A percentile compares a stretch with the other conserved stretches of the same genome.
Evolutionary conservation across 768 basidiomycete species (phyloP).

Genomic region (Amyloporia xantha): DNA sequence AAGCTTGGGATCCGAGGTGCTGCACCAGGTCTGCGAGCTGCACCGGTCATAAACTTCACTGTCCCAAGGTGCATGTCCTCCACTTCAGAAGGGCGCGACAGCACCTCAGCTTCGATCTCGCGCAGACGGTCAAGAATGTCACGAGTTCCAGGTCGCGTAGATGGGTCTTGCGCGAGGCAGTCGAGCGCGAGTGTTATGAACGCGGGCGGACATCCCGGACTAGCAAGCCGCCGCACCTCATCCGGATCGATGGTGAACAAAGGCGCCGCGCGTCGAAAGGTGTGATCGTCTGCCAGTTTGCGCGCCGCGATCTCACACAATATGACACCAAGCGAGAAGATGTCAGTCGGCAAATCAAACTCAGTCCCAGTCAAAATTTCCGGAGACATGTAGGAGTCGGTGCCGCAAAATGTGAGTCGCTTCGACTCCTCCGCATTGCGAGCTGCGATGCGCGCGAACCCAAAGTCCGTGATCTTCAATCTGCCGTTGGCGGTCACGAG

Average conservation of each 20-base stretch:
- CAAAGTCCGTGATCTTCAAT: slow-evolving; percentile 98
- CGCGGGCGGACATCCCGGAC: slow-evolving; percentile 67
- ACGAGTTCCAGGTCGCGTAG: slow-evolving; percentile 66
- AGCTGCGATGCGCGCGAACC: slow-evolving; percentile 91
- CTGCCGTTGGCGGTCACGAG: slow-evolving; percentile 92
- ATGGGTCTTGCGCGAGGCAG: slow-evolving; percentile 63
- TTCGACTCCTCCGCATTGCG: slow-evolving; percentile 86
- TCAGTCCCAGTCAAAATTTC: slow-evolving; percentile 89
- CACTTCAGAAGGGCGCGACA: slow-evolving; percentile 54
- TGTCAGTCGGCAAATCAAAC: slow-evolving; percentile 91
- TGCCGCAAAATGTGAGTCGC: slow-evolving; percentile 82
- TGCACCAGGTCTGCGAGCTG: slow-evolving; percentile 44
- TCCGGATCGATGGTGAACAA: slow-evolving; percentile 68
- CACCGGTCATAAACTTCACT: slow-evolving; percentile 72
- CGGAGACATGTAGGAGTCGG: slow-evolving; percentile 94
- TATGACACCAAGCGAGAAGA: slow-evolving; percentile 90
- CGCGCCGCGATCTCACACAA: slow-evolving; percentile 88
- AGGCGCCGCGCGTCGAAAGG: slow-evolving; percentile 75
- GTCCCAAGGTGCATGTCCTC: slow-evolving; percentile 79
- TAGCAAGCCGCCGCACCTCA: slow-evolving; percentile 65
- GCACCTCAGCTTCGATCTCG: slow-evolving; percentile 78
- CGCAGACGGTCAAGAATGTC: slow-evolving; percentile 74
- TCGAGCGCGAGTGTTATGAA: slow-evolving; percentile 75
- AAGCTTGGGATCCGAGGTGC: slow-evolving; percentile 86
- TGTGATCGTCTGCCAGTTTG: slow-evolving; percentile 74